These are phyloP conservation scores for Baeospora myosura DNA, from an alignment of 1,284 basidiomycete species.

Conservation along the genomic window DNA sequence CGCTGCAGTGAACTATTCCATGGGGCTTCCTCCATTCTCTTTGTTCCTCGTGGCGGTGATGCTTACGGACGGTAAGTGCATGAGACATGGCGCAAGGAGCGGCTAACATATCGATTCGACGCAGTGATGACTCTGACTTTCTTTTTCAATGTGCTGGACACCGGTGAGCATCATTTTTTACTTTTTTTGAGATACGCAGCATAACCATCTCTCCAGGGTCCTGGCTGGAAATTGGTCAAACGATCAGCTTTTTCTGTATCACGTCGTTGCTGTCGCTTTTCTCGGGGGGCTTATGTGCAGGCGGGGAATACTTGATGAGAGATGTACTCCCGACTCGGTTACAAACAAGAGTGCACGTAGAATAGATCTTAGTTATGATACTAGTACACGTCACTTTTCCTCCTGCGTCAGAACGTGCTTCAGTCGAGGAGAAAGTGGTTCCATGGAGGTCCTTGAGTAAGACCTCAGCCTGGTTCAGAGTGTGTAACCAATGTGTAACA, in stretches of 20 bases:
- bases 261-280: conserved; percentile 74
- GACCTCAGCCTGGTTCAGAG: too few relatives aligned
- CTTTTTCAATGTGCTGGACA: conserved; percentile 79
- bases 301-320: conserved; percentile 61
- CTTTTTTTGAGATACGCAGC: conserved; percentile 1
- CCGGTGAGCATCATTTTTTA: conserved; percentile 41
- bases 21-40: conserved; percentile 68
- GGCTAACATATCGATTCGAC: background rate
- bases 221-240: conserved; percentile 87
- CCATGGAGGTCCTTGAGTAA: too few relatives aligned
- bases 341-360: too few relatives aligned
- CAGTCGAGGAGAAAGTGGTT: too few relatives aligned
- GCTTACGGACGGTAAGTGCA: conserved; percentile 61
- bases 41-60: conserved; percentile 69
- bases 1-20: conserved; percentile 57
- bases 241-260: conserved; percentile 85
- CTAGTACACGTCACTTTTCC: too few relatives aligned
- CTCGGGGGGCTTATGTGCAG: conserved; percentile 67
- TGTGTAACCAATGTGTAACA: too few relatives aligned
- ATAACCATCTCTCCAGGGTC: conserved; percentile 50
- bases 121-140: conserved; percentile 76
- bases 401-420: too few relatives aligned
- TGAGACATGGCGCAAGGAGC: background rate
- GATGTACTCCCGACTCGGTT: too few relatives aligned
- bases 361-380: too few relatives aligned